Base-by-base conservation (phyloP, 257 asterid genomes). In the Plantago major region DNA sequence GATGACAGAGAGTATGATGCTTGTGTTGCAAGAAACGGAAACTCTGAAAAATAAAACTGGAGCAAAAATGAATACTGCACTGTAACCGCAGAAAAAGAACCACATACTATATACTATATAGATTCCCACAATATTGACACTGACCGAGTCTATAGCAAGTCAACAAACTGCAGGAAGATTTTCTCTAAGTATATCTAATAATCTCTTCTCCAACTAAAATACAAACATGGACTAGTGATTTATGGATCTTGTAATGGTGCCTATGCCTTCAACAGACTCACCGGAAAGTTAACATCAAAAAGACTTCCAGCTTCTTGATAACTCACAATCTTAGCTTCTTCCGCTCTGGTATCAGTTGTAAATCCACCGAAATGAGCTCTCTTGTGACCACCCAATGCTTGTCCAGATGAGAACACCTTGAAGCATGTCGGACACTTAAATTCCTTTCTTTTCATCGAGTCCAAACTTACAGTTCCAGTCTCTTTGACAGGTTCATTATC, bases 361-460 rank as follows among this genome's bases (percentile, higher is more conserved):
- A 22, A 22, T 14, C 68, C 81, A 52, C 37, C 61, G 71, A 76
- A 84, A 54, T 85, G 96, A 62, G 92, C 92, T 71, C 95, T 85
- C 80, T 74, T 85, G 78, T 91, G 98, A 3, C 96, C 98, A 22
- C 95, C 95, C 73, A 86, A 64, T 46, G 96, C 95, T 58, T 84
- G 94, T 9, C 95, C 97, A 3, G 95, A 80, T 4, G 84, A 10
- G 55, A 90, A 90, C 26, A 79, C 79, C 79, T 79, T 88, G 62
- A 78, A 83, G 77, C 96, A 87, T 9, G 73, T 58, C 1, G 78
- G 77, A 53, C 97, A 90, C 46, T 61, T 70, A 26, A 42, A 72
- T 9, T 56, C 68, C 71, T 79, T 79, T n/a, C 57, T 64, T 66
- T 58, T 71, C 52, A 74, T 49, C 17, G 57, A 42, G 55, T 73